phyloP scores from a whole-genome alignment of 2,329 filamentous ascomycete genomes.

The Aspergillus tamarii region DNA sequence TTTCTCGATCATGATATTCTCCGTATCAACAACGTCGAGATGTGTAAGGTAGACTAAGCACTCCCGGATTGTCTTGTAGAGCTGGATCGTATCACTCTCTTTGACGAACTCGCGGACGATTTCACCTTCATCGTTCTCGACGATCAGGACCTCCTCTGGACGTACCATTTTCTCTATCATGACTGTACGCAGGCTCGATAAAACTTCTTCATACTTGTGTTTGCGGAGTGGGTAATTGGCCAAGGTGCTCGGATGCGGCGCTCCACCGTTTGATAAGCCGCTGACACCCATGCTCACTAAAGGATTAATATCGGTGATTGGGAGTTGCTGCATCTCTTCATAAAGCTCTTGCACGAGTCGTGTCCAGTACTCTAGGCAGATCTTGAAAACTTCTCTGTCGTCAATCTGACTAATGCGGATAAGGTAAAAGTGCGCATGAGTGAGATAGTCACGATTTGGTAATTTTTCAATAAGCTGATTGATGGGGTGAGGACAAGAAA shows the following conservation, averaged over 20 bases:
- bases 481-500: neutral
- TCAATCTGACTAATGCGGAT: conserved; percentile 99
- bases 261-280: conserved; percentile 75
- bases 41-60: conserved; percentile 97
- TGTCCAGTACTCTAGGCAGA: conserved; percentile 98
- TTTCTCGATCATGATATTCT: conserved; percentile 99
- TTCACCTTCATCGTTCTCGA: conserved; percentile 99
- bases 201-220: conserved; percentile 94
- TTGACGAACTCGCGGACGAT: conserved; percentile 99
- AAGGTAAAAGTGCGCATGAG: conserved; percentile 95
- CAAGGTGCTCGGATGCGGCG: conserved; percentile 80
- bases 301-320: conserved; percentile 89
- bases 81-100: conserved; percentile 97
- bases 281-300: conserved; percentile 76
- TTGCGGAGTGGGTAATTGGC: conserved; percentile 92
- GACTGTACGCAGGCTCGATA: conserved; percentile 90
- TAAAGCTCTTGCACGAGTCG: conserved; percentile 97
- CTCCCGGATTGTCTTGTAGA: conserved; percentile 98
- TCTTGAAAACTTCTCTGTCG: conserved; percentile 99
- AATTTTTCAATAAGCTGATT: conserved; percentile 86
- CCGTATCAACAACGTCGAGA: conserved; percentile 94
- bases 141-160: conserved; percentile 95
- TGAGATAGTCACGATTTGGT: conserved; percentile 90
- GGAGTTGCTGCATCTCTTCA: conserved; percentile 97
- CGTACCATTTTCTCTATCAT: conserved; percentile 99